phyloP scores from a whole-genome alignment of 2,329 filamentous ascomycete species.

The Trichoderma sp. region DNA sequence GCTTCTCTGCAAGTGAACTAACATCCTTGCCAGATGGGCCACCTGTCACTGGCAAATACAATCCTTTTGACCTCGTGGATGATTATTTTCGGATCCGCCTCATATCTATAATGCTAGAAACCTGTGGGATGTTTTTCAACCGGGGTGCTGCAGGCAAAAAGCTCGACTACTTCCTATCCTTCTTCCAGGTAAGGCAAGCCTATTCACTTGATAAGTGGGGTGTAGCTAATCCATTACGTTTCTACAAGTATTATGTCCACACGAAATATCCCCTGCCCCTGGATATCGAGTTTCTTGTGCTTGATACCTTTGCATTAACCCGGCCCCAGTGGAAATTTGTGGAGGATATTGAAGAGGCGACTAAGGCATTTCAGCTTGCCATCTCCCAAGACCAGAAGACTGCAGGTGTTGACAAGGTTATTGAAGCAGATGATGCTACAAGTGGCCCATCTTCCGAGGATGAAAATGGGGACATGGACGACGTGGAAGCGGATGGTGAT shows the following conservation, averaged over 20 bases:
- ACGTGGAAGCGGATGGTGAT: slow-evolving; percentile 64
- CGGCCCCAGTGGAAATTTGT: slow-evolving; percentile 93
- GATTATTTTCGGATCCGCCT: slow-evolving; percentile 96
- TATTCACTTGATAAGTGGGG: background rate
- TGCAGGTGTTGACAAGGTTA: slow-evolving; percentile 68
- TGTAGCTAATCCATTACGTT: background rate
- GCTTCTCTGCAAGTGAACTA: slow-evolving; percentile 15
- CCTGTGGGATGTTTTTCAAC: slow-evolving; percentile 94
- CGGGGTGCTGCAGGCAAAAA: slow-evolving; percentile 94
- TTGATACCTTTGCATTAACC: slow-evolving; percentile 84
- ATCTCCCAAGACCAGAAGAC: slow-evolving; percentile 87
- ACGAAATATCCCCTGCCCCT: slow-evolving; percentile 89
- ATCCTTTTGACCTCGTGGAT: slow-evolving; percentile 82
- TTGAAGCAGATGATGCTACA: slow-evolving; percentile 73
- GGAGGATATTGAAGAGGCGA: slow-evolving; percentile 79
- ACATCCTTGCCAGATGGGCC: slow-evolving; percentile 63
- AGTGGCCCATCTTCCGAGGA: slow-evolving; percentile 77
- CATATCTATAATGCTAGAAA: slow-evolving; percentile 87
- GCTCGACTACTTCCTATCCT: slow-evolving; percentile 94
- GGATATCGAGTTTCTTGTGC: slow-evolving; percentile 96
- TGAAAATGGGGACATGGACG: slow-evolving; percentile 68
- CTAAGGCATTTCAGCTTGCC: slow-evolving; percentile 81
- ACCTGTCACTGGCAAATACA: slow-evolving; percentile 76
- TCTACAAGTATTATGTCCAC: slow-evolving; percentile 80
- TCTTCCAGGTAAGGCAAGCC: slow-evolving; percentile 72